Evolutionary conservation across 1,284 basidiomycete genomes (phyloP), one percentile per base, ranked within the genome.

Genomic region (Ustilago hordei): DNA sequence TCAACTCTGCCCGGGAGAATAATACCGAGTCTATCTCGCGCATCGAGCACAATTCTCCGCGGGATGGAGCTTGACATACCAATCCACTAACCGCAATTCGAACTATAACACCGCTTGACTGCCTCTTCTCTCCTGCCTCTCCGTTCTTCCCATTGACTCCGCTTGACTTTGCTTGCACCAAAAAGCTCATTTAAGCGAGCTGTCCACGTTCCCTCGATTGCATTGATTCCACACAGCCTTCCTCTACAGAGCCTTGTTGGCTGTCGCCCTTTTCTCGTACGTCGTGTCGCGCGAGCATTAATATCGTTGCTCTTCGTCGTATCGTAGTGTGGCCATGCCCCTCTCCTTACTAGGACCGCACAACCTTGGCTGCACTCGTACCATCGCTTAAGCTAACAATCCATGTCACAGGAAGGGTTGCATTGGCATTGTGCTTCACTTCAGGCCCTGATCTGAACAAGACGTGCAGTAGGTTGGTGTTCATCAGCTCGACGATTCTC

Each of bases 151-250:
- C 15, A 31, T 38, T 48, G 35, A 15, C 48, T 50, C 58, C 58
- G 58, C 58, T 53, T 34, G 41, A n/a, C n/a, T 45, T 35, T 31
- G 28, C 52, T 54, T 45, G 60, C 60, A 61, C 38, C 39, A 54
- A 11, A 28, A n/a, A 54, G 52, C 52, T 60, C 55, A 66, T 71
- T 28, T 63, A 71, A 41, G 43, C 64, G 64, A 71, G 64, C 50
- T 72, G 69, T 67, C 64, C 69, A 72, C 69, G 69, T 72, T 72
- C 69, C 64, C 69, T 72, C 69, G 60, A 59, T 12, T 71, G 59
- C 63, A 71, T 65, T 50, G 23, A 35, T 31, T 23, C 31, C 32
- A 13, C 48, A n/a, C 31, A 19, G 32, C n/a, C 45, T 48, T 58
- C 45, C 36, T 58, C 15, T 13, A 45, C 7, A 23, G n/a, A 48